Evolutionary conservation across 495 filamentous ascomycete genomes (phyloP).

Genomic region (Trichoderma orchidacearum): DNA sequence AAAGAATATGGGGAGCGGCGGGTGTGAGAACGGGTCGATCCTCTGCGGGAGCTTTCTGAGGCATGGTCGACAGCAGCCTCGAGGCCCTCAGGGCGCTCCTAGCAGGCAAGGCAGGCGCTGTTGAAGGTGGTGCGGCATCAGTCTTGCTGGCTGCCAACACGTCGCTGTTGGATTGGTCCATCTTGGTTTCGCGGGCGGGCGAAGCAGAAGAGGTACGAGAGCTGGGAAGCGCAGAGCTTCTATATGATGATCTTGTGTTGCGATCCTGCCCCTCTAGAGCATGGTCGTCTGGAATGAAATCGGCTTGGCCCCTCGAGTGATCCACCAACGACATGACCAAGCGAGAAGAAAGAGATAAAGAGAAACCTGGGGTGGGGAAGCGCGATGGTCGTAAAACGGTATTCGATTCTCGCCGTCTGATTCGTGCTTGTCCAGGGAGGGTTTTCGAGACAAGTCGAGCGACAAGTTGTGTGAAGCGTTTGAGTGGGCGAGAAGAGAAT

Average conservation of each 20-base stretch:
- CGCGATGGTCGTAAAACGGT: neutral
- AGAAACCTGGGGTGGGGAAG: neutral
- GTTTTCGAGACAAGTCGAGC: neutral
- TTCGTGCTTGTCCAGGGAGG: neutral
- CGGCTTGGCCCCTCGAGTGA: neutral
- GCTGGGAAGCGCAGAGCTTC: neutral
- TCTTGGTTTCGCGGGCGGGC: neutral
- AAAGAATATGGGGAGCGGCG: slow-evolving; percentile 27
- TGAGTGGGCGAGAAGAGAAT: no score
- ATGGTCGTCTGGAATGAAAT: neutral
- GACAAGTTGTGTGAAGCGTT: no score
- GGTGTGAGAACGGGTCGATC: slow-evolving; percentile 9
- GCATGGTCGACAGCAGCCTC: slow-evolving; percentile 22
- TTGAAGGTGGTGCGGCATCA: neutral
- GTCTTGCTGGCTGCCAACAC: neutral
- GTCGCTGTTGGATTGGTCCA: neutral
- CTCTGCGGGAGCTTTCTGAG: slow-evolving; percentile 19
- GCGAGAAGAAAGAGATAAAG: neutral
- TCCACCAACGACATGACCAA: neutral
- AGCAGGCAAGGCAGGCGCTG: slow-evolving; percentile 15
- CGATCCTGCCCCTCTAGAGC: neutral
- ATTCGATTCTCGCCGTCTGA: neutral
- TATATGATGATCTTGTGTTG: neutral
- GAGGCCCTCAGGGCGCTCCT: slow-evolving; percentile 29
- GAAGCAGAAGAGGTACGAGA: neutral